Evolutionary conservation across 164 flowering plant species (phyloP).

Genomic region (Dillenia suffruticosa): DNA sequence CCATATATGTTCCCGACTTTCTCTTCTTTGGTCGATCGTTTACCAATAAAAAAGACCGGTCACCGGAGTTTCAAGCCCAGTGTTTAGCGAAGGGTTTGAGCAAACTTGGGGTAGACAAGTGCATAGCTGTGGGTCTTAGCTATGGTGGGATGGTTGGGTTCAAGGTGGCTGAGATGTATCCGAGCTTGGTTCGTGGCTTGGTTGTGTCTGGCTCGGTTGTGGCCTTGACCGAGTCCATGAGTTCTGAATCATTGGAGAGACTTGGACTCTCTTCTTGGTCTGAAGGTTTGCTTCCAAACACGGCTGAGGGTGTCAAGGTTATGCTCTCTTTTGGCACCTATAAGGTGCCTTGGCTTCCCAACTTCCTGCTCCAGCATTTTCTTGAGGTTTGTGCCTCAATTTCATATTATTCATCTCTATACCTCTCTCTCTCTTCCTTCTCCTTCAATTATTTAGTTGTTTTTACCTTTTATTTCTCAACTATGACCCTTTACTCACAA

Average conservation of each 20-base stretch:
- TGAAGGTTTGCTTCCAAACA: slow-evolving; percentile 23
- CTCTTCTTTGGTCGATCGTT: slow-evolving; percentile 40
- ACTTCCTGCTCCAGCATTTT: slow-evolving; percentile 14
- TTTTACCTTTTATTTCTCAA: no score
- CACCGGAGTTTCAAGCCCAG: slow-evolving; percentile 30
- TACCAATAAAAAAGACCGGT: slow-evolving; percentile 21
- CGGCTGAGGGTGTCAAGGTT: slow-evolving; percentile 13
- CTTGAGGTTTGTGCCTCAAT: slow-evolving; percentile 17
- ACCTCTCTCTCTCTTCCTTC: no score
- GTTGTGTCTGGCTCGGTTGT: slow-evolving; percentile 19
- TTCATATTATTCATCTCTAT: no score
- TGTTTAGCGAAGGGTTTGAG: slow-evolving; percentile 28
- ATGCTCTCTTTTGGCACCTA: slow-evolving; percentile 11
- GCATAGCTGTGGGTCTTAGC: slow-evolving; percentile 37
- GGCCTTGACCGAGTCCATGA: slow-evolving; percentile 27
- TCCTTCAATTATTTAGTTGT: no score
- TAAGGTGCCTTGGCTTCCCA: slow-evolving; percentile 21
- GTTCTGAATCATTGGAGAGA: not conserved
- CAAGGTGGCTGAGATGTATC: slow-evolving; percentile 26
- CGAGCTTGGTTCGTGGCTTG: slow-evolving; percentile 25
- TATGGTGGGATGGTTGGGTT: slow-evolving; percentile 45
- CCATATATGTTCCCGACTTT: slow-evolving; percentile 38
- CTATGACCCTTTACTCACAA: no score
- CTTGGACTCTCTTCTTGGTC: slow-evolving; percentile 21
- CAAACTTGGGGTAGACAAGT: slow-evolving; percentile 28